phyloP scores from a whole-genome alignment of 768 basidiomycete genomes.

The Pleurotus citrinopileatus region DNA sequence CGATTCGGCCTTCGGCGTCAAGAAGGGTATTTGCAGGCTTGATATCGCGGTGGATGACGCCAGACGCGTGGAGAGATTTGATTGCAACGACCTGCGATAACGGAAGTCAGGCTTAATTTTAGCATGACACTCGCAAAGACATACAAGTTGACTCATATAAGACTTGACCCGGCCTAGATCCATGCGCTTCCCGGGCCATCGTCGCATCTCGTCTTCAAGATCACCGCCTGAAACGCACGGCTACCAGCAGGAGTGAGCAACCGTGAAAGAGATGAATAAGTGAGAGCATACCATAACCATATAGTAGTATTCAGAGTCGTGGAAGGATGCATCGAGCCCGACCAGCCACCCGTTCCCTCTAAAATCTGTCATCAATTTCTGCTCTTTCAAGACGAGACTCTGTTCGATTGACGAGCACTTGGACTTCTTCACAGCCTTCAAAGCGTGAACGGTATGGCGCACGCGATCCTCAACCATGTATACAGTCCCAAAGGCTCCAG shows the following conservation, averaged over 20 bases:
- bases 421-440: constrained; percentile 11
- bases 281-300: constrained; percentile 10
- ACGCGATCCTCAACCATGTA: constrained; percentile 12
- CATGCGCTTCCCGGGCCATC: neutral
- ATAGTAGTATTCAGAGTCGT: constrained; percentile 10
- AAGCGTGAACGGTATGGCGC: neutral
- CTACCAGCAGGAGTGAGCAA: neutral
- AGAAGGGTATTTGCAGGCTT: constrained; percentile 11
- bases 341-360: neutral
- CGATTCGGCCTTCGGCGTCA: neutral
- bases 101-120: neutral
- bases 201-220: constrained; percentile 3
- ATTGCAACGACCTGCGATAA: constrained; percentile 10
- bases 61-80: neutral
- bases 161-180: constrained; percentile 1
- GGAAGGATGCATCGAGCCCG: constrained; percentile 9
- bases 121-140: neutral
- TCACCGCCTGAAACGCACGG: constrained; percentile 8
- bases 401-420: constrained; percentile 1
- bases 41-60: constrained; percentile 11
- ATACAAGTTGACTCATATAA: constrained; percentile 6
- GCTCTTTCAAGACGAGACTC: constrained; percentile 1
- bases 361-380: constrained; percentile 1
- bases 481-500: neutral
- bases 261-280: too few relatives aligned